Evolutionary conservation across 305 asterid species (phyloP), one percentile per base, ranked within the genome.

Genomic region (Rubia peregrina): DNA sequence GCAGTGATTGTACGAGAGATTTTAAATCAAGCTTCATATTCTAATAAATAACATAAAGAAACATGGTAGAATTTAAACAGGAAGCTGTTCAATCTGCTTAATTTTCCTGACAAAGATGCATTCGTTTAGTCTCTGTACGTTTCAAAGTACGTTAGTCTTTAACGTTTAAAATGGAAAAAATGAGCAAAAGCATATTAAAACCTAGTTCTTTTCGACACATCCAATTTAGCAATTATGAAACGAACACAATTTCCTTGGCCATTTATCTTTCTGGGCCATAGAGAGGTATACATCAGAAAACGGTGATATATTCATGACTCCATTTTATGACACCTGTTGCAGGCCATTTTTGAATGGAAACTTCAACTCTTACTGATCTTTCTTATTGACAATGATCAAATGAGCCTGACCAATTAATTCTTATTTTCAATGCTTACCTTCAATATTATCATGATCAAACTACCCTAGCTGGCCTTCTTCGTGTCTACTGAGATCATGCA

Each of bases 261-360:
- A 71, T 64, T 17, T 36, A 72, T 30, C 7, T 49, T 53, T 24
- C 46, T 17, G 61, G 60, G 71, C 44, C 69, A 53, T 12, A 9
- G 71, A 53, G 38, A 65, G 62, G 33, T 71, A 21, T 67, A 38
- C 41, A 19, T 49, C 64, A 71, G 65, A 73, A 56, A 55, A 65
- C 67, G 68, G 51, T 60, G 74, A 70, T 73, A 67, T 11, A n/a
- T 64, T 53, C 55, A 72, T 0, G 10, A 14, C 56, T 40, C 7
- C 40, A 56, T 56, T 49, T 6, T 14, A 4, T 63, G 76, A 76
- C 80, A 79, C 71, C 75, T 67, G 78, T 64, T 69, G 77, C 68
- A 51, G 26, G 73, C 68, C 71, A 65, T 48, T 70, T 36, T 73
- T 44, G 76, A 71, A 79, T 41, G n/a, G 41, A 56, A 60, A 60